Conservation (phyloP, 495 filamentous ascomycete genomes). For the Friedmanniomyces simplex region DNA sequence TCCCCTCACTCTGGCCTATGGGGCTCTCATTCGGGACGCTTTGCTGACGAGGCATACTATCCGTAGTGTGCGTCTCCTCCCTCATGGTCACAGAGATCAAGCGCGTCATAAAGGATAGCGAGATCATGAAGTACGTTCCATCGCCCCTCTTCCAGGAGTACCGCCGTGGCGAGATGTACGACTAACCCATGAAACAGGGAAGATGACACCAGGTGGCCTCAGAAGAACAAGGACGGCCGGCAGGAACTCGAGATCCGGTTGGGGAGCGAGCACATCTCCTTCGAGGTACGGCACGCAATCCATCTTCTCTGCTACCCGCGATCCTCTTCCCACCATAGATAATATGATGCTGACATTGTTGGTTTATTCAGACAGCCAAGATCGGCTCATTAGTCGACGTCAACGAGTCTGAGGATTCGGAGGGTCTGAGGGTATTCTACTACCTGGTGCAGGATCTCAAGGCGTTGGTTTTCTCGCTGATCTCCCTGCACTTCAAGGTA, state of each 20-base stretch:
- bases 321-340: no score
- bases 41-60: constrained; percentile 30
- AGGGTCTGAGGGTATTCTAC: constrained; percentile 97
- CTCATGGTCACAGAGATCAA: constrained; percentile 91
- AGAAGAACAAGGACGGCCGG: constrained; percentile 97
- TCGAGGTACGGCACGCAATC: constrained; percentile 67
- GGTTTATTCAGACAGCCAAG: constrained; percentile 77
- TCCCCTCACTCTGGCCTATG: neutral
- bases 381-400: constrained; percentile 97
- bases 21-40: no score
- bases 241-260: constrained; percentile 94
- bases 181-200: constrained; percentile 49
- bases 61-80: constrained; percentile 86
- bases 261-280: constrained; percentile 94
- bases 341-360: no score
- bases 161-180: neutral
- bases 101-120: constrained; percentile 92
- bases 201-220: constrained; percentile 96
- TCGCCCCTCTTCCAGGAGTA: neutral
- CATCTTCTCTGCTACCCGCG: no score
- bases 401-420: constrained; percentile 88
- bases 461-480: constrained; percentile 91
- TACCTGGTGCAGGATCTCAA: constrained; percentile 98
- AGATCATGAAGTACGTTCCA: constrained; percentile 80
- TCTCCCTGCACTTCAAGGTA: constrained; percentile 95